Evolutionary conservation across 2,329 filamentous ascomycete species (phyloP), one percentile per base, ranked within the genome.

Genomic region (Aspergillus felis): DNA sequence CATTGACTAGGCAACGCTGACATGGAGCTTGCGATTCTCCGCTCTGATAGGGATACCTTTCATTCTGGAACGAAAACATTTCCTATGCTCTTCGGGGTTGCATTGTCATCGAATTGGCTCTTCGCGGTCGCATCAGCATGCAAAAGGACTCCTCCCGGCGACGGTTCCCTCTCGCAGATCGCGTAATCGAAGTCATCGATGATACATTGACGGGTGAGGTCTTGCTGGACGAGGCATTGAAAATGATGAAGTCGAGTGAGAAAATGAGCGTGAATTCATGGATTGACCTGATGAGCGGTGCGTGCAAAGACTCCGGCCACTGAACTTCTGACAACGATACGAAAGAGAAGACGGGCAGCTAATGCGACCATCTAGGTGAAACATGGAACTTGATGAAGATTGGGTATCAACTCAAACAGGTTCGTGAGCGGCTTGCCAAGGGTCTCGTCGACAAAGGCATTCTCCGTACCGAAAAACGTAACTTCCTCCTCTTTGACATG

Each of bases 321-420:
- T 49, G 20, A 29, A 35, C 12, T 12, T 41, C 32, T 17, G 32
- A 17, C 32, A 32, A 5, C 14, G 7, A n/a, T 47, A 47, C 10
- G 10, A 10, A 47, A 24, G 24, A 24, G 44, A 47, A 47, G 20
- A 25, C 6, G 8, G 22, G 44, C 10, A 47, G 22, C 44, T 47
- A 25, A 58, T 41, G 47, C 50, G 64, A 70, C 62, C 44, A 41
- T 53, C 58, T 71, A 97, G 93, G 94, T 74, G 94, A 99, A 78
- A 99, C 94, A 55, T 99, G 94, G 94, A 99, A 99, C 74, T 81
- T 99, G 64, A 97, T 99, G 94, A 99, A 99, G 82, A 99, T 99
- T 69, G 94, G 94, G 74, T 99, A 99, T 78, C 94, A 99, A 81
- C 84, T 99, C 68, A 99, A 99, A 81, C 94, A 99, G 83, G 94